Evolutionary conservation across 805 yeast species (phyloP).

Genomic region (Metschnikowia amazonensis): DNA sequence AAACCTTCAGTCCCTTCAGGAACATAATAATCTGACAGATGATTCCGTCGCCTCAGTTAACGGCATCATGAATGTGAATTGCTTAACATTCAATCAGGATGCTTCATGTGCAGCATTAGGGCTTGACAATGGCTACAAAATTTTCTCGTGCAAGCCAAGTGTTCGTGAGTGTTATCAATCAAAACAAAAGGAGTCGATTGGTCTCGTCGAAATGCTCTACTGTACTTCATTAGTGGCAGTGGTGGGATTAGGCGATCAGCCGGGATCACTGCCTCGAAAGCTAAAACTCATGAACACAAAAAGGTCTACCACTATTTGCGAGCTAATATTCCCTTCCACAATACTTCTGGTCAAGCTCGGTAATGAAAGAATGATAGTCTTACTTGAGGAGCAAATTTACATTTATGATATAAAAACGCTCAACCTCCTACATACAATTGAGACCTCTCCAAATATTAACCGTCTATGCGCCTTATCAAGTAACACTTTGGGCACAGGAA

Average conservation of each 20-base stretch:
- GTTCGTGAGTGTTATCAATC: conserved; percentile 51
- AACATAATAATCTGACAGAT: not conserved
- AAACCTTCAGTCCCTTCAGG: not conserved
- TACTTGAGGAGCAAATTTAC: conserved; percentile 43
- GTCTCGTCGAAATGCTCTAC: conserved; percentile 85
- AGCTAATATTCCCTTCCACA: conserved; percentile 40
- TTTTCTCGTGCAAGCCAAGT: conserved; percentile 79
- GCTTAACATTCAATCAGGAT: conserved; percentile 78
- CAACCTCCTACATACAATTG: conserved; percentile 42
- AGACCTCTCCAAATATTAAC: conserved; percentile 39
- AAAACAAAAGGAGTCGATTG: conserved; percentile 49
- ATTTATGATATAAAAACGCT: conserved; percentile 40
- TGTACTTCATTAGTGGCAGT: conserved; percentile 82
- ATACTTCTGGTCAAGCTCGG: conserved; percentile 39
- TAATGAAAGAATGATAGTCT: conserved; percentile 30
- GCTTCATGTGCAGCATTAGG: conserved; percentile 77
- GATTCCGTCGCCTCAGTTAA: not conserved
- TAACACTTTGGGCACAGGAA: conserved; percentile 30
- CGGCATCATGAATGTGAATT: conserved; percentile 27
- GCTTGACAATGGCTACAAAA: conserved; percentile 57
- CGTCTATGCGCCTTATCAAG: conserved; percentile 62
- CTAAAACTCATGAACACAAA: conserved; percentile 81
- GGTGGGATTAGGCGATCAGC: conserved; percentile 73
- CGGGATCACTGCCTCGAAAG: conserved; percentile 72
- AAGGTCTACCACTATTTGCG: conserved; percentile 46